Base-by-base conservation (phyloP, 306 rosid genomes). In the Vicia sativa region DNA sequence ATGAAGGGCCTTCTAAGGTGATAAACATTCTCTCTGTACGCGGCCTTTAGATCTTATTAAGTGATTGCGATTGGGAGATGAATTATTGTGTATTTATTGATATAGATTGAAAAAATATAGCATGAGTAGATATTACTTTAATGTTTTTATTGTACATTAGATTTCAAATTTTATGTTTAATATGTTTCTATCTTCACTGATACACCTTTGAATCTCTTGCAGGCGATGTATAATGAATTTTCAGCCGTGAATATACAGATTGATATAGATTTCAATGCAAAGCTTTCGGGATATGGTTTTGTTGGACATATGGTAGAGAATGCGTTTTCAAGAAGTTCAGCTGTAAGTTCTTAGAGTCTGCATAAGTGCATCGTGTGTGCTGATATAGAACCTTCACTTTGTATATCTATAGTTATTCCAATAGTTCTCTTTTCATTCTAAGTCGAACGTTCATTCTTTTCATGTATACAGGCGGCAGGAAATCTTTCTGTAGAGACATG, bases 1-100 rank as follows among this genome's bases (percentile, higher is more conserved):
- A 89, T 76, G 96, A 92, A 85, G 98, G 95, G 59, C 96, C 98
- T 78, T 87, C 86, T 72, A 89, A 87, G 98, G 98, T 92, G 70
- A 78, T 75, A 67, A 76, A 65, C 62, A 60, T 34, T 70, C 41
- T 21, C 39, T 65, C 44, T 11, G 34, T 48, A 53, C 71, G 65
- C 39, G 44, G 28, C 6, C 38, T 29, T 61, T 18, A 42, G 69
- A 55, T 46, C 64, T 54, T 39, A 73, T 43, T 49, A 9, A 9
- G 49, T 38, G 11, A 26, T 19, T 62, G 9, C 21, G 6, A 31
- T 55, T 6, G 13, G 5, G 5, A 38, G 29, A 16, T 60, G 49
- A 61, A 62, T 70, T 69, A 57, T 79, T 64, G 61, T 18, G 44
- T 42, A 14, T 66, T 53, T 44, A 57, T 59, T 21, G 35, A 54